phyloP scores from a whole-genome alignment of 2,329 filamentous ascomycete species.

The Exophiala sideris region DNA sequence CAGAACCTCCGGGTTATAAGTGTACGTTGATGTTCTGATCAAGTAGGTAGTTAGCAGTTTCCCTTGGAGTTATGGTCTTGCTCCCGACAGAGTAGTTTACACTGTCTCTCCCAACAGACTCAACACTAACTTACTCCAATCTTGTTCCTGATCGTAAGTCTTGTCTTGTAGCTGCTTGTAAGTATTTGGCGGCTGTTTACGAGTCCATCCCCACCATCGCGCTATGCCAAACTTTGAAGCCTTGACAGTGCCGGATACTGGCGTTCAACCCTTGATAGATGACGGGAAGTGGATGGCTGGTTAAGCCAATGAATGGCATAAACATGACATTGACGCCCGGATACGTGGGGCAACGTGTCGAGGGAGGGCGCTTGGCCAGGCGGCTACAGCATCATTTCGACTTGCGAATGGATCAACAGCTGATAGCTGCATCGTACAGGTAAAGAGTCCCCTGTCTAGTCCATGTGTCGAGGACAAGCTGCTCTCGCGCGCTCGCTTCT shows the following conservation, averaged over 20 bases:
- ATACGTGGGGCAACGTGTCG: conserved; percentile 16
- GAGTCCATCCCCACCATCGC: no score
- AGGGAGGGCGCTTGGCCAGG: conserved; percentile 20
- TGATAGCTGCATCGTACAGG: neutral
- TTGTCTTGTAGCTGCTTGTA: no score
- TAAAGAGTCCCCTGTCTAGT: neutral
- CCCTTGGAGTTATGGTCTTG: neutral
- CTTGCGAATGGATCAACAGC: neutral
- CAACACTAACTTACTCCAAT: no score
- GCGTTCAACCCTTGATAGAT: neutral
- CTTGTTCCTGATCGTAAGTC: neutral
- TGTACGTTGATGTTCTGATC: conserved; percentile 4
- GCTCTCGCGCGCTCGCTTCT: no score
- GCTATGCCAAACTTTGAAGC: no score
- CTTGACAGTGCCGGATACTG: neutral
- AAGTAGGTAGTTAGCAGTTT: conserved; percentile 7
- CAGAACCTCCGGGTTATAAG: neutral
- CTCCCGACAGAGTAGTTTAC: neutral
- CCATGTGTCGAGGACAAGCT: neutral
- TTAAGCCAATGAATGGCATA: conserved; percentile 11
- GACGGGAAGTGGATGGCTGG: neutral
- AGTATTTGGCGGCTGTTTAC: no score
- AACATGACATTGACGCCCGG: conserved; percentile 21
- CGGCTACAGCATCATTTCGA: conserved; percentile 14
- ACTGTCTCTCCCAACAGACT: neutral